Evolutionary conservation across 768 basidiomycete genomes (phyloP).

Genomic region (Russula sp.): DNA sequence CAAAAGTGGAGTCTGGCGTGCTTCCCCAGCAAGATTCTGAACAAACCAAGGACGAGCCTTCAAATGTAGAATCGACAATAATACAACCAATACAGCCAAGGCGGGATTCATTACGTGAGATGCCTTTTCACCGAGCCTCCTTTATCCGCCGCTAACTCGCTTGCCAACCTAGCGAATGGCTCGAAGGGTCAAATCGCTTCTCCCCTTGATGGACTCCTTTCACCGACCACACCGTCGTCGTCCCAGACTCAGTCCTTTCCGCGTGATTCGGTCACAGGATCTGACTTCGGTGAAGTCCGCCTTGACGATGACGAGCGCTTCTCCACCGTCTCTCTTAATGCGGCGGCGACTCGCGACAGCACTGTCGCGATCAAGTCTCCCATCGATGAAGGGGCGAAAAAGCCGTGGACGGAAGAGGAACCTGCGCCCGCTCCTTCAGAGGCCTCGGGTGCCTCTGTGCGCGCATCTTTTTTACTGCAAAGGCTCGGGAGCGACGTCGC

Average conservation of each 20-base stretch:
- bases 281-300: constrained; percentile 44
- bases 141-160: background rate
- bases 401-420: constrained; percentile 22
- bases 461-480: constrained; percentile 47
- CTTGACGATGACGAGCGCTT: constrained; percentile 57
- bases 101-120: background rate
- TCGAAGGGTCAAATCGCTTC: background rate
- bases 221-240: constrained; percentile 23
- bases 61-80: background rate
- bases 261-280: constrained; percentile 15
- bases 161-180: background rate
- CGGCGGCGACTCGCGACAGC: constrained; percentile 26
- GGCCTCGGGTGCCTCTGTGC: constrained; percentile 46
- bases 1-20: background rate
- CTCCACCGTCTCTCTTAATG: constrained; percentile 41
- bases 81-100: background rate
- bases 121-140: background rate
- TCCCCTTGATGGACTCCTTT: constrained; percentile 28
- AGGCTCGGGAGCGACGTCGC: constrained; percentile 40
- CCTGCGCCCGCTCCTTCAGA: constrained; percentile 47
- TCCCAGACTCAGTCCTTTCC: constrained; percentile 20
- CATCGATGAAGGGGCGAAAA: constrained; percentile 24
- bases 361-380: constrained; percentile 24
- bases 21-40: background rate
- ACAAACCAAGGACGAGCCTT: background rate